A percentile compares a stretch with the other conserved stretches of the same genome.
Conservation (phyloP, 108 stramenopile species). For the Schizochytrium sp. region DNA sequence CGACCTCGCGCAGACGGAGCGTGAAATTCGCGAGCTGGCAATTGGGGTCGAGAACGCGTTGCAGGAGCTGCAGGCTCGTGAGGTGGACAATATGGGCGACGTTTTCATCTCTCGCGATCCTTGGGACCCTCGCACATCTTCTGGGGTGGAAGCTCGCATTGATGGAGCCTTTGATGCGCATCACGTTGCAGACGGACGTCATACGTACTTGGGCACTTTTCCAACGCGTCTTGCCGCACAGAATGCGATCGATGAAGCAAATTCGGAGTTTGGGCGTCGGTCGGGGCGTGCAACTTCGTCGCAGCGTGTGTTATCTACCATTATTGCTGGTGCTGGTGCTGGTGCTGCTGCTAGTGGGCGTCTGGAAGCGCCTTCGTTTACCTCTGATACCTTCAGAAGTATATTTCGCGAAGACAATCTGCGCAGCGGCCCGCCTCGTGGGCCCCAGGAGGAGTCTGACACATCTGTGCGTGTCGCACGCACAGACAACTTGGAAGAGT, state of each 20-base stretch:
- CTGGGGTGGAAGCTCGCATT: not conserved
- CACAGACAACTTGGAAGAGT: too few species aligned
- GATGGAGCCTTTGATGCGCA: conserved; percentile 12
- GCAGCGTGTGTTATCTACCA: too few species aligned
- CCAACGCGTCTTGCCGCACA: not conserved
- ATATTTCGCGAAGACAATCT: too few species aligned
- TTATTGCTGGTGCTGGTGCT: too few species aligned
- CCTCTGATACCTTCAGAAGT: too few species aligned
- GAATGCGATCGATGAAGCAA: not conserved
- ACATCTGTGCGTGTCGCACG: too few species aligned
- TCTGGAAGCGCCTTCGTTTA: too few species aligned
- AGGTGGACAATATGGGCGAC: not conserved
- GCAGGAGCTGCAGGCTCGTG: not conserved
- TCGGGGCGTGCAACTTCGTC: too few species aligned
- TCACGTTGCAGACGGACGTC: not conserved
- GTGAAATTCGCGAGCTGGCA: not conserved
- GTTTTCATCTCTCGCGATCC: not conserved
- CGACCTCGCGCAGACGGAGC: not conserved
- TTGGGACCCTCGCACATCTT: not conserved
- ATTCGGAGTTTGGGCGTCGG: too few species aligned
- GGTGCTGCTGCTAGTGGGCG: too few species aligned
- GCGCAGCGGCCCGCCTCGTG: too few species aligned
- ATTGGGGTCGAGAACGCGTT: not conserved
- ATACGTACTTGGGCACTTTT: not conserved
- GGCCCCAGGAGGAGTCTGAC: too few species aligned